Evolutionary conservation across 768 basidiomycete species (phyloP), one percentile per base, ranked within the genome.

Genomic region (Zangia roseola): DNA sequence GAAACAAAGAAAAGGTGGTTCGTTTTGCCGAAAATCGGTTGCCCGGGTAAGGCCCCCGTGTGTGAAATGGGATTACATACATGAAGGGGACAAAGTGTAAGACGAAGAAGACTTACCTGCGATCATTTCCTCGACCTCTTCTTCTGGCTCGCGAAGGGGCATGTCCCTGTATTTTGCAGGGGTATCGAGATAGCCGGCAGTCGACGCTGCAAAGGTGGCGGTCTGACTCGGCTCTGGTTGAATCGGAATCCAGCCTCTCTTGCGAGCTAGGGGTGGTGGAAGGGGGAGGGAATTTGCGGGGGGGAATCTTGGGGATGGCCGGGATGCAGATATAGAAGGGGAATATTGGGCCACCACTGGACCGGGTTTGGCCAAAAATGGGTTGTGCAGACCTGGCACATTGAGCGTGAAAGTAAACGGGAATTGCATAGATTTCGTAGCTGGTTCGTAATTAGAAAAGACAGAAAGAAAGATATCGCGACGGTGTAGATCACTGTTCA

Each of bases 201-300:
- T 77, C 3, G 79, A 82, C 4, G 81, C 67, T 3, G 79, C 65
- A 4, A 74, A 80, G 40, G 80, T 70, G 40, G 74, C 65, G 6
- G 81, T 79, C 59, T 60, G 72, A 61, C 78, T 82, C 10, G 77
- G 77, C 53, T 80, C 82, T 36, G 79, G 72, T 47, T 72, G 74
- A 1, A 79, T 73, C 5, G 88, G 87, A 34, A 82, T 80, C 88
- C 88, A 90, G 25, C 84, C 85, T 63, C 88, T 71, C 65, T 88
- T 88, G 43, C 79, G 72, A 4, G 78, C 74, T 34, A 74, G 58
- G 16, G 69, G 61, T 17, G 72, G 60, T 17, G 76, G 68, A 5
- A 74, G 65, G 24, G 75, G 64, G 60, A 62, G 55, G 1, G 56
- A 31, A 8, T 48, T 54, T 10, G 45, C 17, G 3, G 50, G 55